These are phyloP conservation scores for Cladosporium oxysporum DNA, from an alignment of 2,329 filamentous ascomycete genomes.

Conservation along the genomic window DNA sequence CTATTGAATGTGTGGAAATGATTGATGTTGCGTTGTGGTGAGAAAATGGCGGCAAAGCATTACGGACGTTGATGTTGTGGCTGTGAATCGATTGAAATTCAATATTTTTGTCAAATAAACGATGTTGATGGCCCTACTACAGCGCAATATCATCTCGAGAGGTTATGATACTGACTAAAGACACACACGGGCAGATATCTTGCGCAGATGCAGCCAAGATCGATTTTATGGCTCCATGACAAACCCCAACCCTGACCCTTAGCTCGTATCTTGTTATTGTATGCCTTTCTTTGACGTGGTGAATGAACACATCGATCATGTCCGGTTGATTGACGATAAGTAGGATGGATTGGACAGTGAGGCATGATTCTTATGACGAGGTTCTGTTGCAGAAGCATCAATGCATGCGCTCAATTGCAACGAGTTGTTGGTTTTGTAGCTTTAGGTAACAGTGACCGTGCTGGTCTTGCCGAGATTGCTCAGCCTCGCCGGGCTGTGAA, in stretches of 20 bases:
- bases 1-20: background rate
- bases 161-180: background rate
- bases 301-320: background rate
- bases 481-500: slow-evolving; percentile 6
- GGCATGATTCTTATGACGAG: background rate
- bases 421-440: background rate
- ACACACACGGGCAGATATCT: background rate
- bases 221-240: background rate
- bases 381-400: background rate
- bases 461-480: background rate
- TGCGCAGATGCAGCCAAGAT: background rate
- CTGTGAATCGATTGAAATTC: background rate
- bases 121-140: too few species aligned
- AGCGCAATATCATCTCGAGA: too few species aligned
- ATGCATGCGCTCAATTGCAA: background rate
- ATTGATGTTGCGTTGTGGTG: background rate
- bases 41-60: background rate
- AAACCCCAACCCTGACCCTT: background rate
- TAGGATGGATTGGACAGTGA: background rate
- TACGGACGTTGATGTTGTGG: background rate
- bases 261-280: background rate
- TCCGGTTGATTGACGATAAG: background rate
- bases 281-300: too few species aligned
- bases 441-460: background rate
- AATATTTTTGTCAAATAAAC: background rate